A percentile compares a stretch with the other conserved stretches of the same genome.
Conservation (phyloP, 306 rosid genomes). For the Abrus pulchellus region DNA sequence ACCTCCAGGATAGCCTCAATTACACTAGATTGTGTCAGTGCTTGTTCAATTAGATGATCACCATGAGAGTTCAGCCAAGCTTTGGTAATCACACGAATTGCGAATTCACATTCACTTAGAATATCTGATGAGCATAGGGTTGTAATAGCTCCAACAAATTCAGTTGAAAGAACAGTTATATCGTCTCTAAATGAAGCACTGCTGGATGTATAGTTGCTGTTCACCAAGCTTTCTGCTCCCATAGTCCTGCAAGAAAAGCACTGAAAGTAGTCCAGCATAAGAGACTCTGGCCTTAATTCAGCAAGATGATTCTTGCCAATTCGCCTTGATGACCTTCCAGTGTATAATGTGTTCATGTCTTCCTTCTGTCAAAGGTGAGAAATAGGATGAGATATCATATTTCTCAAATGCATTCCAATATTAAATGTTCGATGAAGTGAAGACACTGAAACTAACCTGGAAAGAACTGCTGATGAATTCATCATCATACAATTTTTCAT, state of each 20-base stretch:
- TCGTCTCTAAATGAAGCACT: conserved; percentile 47
- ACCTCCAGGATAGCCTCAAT: conserved; percentile 76
- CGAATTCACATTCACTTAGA: conserved; percentile 63
- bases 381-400: conserved; percentile 31
- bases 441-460: conserved; percentile 56
- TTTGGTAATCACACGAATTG: conserved; percentile 62
- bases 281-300: conserved; percentile 51
- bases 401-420: conserved; percentile 17
- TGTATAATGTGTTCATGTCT: conserved; percentile 21
- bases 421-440: conserved; percentile 11
- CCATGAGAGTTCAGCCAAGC: conserved; percentile 73
- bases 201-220: conserved; percentile 41
- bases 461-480: conserved; percentile 46
- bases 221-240: conserved; percentile 55
- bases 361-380: conserved; percentile 54
- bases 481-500: conserved; percentile 43
- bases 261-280: conserved; percentile 55
- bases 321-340: conserved; percentile 52
- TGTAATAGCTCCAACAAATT: conserved; percentile 55
- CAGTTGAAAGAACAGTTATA: conserved; percentile 57
- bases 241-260: conserved; percentile 61
- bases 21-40: conserved; percentile 58
- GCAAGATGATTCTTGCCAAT: conserved; percentile 41
- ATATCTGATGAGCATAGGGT: conserved; percentile 63
- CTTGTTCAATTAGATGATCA: conserved; percentile 58